Conservation (phyloP, 176 grass and related monocot species). For the Dendrocalamus sinicus region DNA sequence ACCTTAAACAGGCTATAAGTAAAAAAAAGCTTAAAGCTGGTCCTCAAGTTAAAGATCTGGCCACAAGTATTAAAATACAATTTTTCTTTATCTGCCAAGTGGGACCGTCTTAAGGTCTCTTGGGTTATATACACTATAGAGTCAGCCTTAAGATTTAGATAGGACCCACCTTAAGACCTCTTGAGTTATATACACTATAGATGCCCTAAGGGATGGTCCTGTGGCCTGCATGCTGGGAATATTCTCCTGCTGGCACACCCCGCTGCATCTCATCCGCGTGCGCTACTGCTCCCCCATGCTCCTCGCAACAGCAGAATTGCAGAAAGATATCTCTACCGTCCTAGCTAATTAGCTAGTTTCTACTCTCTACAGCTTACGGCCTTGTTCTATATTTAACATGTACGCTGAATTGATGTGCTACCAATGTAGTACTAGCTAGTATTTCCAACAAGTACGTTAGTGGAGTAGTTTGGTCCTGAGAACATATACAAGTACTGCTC, state of each 20-base stretch:
- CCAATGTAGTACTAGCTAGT: not conserved
- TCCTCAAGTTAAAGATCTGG: too few species aligned
- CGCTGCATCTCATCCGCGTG: not conserved
- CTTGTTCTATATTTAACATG: not conserved
- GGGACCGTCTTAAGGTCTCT: too few species aligned
- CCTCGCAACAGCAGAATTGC: not conserved
- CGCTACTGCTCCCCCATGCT: conserved; percentile 3
- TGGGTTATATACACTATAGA: too few species aligned
- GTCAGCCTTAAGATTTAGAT: too few species aligned
- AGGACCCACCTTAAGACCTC: too few species aligned
- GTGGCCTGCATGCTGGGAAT: conserved; percentile 13
- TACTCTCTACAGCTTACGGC: not conserved
- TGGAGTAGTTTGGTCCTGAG: conserved; percentile 29
- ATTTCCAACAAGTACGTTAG: not conserved
- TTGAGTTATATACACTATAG: too few species aligned
- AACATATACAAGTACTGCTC: too few species aligned
- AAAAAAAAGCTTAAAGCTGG: too few species aligned
- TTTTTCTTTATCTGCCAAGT: too few species aligned
- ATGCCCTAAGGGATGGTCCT: not conserved
- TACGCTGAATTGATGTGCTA: not conserved
- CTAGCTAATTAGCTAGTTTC: not conserved
- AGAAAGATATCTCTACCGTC: not conserved
- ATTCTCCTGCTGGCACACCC: not conserved
- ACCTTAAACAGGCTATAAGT: too few species aligned
- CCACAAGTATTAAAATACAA: too few species aligned